phyloP scores from a whole-genome alignment of 495 filamentous ascomycete species.

The Tuber brumale region DNA sequence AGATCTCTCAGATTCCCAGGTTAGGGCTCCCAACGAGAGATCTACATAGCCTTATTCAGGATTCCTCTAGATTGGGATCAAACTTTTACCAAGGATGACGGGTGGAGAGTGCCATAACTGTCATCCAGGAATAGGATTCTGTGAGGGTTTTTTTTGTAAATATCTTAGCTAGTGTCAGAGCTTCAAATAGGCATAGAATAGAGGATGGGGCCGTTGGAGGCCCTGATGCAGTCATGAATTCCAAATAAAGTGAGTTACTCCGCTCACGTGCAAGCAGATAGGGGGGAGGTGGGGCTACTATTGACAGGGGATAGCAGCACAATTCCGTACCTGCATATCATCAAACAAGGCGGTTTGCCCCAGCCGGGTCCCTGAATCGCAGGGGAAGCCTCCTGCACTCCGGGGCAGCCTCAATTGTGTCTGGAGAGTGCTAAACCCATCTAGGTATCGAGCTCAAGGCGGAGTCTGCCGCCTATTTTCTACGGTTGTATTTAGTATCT shows the following conservation, averaged over 20 bases:
- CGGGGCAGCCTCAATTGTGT: neutral
- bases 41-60: neutral
- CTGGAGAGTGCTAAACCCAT: neutral
- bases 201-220: neutral
- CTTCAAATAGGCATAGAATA: neutral
- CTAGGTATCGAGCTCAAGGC: neutral
- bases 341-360: neutral
- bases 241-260: neutral
- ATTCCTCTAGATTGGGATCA: neutral
- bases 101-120: neutral
- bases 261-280: neutral
- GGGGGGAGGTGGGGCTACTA: neutral
- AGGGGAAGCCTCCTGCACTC: neutral
- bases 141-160: neutral
- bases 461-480: neutral
- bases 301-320: neutral
- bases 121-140: too few relatives aligned
- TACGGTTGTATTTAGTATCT: neutral
- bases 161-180: neutral
- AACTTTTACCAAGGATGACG: neutral
- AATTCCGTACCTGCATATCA: neutral
- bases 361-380: neutral
- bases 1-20: neutral
- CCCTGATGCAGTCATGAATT: neutral
- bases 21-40: neutral